Percentiles rank a stretch among this genome's conserved stretches.
These are phyloP conservation scores for Microdochium nivale DNA, from an alignment of 2,329 filamentous ascomycete genomes.

Conservation along the genomic window DNA sequence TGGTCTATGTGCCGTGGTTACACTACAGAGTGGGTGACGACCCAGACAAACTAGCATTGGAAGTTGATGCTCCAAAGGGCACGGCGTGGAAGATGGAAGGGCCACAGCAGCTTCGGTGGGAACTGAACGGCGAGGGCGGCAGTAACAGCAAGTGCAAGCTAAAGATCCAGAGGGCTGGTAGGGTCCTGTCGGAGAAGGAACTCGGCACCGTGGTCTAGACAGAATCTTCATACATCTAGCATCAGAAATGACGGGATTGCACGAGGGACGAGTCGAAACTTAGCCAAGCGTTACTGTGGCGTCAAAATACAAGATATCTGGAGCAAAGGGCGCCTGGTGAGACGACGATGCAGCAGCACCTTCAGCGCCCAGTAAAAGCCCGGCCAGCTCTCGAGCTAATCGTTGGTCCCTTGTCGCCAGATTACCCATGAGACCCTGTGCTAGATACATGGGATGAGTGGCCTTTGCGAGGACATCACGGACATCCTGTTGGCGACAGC, in stretches of 20 bases:
- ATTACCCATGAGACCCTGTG: neutral
- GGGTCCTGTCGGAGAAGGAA: neutral
- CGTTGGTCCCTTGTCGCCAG: neutral
- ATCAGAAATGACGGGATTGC: too few relatives aligned
- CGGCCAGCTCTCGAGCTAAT: neutral
- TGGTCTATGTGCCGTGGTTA: constrained; percentile 10
- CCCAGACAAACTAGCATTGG: constrained; percentile 4
- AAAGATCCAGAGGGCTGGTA: constrained; percentile 1
- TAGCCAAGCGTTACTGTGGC: too few relatives aligned
- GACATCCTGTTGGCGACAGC: neutral
- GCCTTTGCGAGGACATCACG: neutral
- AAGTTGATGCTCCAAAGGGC: constrained; percentile 3
- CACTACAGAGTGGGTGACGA: constrained; percentile 8
- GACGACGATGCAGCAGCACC: neutral
- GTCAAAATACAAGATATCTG: neutral
- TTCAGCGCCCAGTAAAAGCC: neutral
- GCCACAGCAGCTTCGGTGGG: constrained; percentile 5
- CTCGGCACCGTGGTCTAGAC: neutral
- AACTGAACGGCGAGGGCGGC: constrained; percentile 1
- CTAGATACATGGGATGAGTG: neutral
- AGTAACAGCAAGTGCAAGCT: neutral
- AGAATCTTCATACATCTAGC: too few relatives aligned
- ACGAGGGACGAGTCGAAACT: too few relatives aligned
- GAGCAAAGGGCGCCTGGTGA: neutral
- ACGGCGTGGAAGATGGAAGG: constrained; percentile 1